Conservation (phyloP, 2,329 filamentous ascomycete species). For the Fusarium sp. region DNA sequence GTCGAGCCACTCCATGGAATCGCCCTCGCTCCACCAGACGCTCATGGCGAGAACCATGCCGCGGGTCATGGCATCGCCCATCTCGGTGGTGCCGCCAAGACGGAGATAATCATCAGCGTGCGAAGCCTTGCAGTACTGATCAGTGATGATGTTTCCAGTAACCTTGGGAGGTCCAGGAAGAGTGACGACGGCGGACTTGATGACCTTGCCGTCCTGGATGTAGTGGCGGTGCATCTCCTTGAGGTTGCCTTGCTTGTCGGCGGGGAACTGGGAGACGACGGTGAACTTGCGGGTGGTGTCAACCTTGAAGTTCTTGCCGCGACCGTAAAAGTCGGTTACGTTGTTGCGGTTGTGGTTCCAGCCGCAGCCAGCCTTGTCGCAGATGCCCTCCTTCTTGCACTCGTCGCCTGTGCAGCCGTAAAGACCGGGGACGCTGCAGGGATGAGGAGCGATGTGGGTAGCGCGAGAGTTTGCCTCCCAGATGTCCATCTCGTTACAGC, state of each 20-base stretch:
- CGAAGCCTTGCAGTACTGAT: conserved; percentile 53
- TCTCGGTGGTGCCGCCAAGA: conserved; percentile 56
- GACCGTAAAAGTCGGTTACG: conserved; percentile 50
- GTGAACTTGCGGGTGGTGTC: conserved; percentile 54
- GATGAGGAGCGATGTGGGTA: conserved; percentile 60
- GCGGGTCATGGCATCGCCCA: conserved; percentile 58
- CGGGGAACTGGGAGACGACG: conserved; percentile 63
- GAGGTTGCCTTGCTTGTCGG: conserved; percentile 55
- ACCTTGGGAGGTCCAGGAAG: conserved; percentile 46
- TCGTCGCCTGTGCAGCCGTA: conserved; percentile 57
- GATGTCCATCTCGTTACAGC: conserved; percentile 67
- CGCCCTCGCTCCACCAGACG: conserved; percentile 65
- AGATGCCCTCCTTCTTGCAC: conserved; percentile 54
- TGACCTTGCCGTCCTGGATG: conserved; percentile 52
- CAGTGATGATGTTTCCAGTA: conserved; percentile 49
- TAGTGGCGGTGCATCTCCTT: conserved; percentile 60
- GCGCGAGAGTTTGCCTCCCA: conserved; percentile 64
- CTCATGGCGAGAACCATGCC: conserved; percentile 65
- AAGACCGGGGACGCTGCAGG: conserved; percentile 58
- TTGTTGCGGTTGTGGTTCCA: conserved; percentile 55
- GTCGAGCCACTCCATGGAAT: conserved; percentile 66
- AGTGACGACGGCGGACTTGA: conserved; percentile 35
- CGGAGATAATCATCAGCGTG: conserved; percentile 48
- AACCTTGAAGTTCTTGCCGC: conserved; percentile 44
- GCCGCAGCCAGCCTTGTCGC: conserved; percentile 58